Conservation (phyloP, 495 filamentous ascomycete genomes). For the Platismatia glauca region DNA sequence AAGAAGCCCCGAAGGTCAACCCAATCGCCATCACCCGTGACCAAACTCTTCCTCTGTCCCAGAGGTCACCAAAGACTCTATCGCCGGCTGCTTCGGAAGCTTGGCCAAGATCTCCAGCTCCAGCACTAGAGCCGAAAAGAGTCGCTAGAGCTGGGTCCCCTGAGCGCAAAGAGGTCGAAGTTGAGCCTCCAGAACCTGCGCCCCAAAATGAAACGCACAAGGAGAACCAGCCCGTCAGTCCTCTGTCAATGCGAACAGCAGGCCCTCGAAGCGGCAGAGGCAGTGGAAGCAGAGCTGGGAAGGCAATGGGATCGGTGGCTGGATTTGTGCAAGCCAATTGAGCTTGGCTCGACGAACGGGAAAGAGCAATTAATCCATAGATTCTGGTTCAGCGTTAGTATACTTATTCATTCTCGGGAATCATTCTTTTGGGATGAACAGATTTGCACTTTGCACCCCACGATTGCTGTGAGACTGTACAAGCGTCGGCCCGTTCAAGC, state of each 20-base stretch:
- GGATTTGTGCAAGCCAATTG: slow-evolving; percentile 15
- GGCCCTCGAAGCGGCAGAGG: slow-evolving; percentile 11
- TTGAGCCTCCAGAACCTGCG: not conserved
- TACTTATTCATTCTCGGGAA: not conserved
- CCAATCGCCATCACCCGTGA: not conserved
- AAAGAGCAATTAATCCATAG: not conserved
- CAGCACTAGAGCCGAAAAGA: not conserved
- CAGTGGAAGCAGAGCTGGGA: slow-evolving; percentile 17
- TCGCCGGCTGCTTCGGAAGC: not conserved
- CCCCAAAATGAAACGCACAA: not conserved
- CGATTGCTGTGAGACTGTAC: not conserved
- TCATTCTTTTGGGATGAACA: not conserved
- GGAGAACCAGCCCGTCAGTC: slow-evolving; percentile 11
- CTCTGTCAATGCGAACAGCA: slow-evolving; percentile 18
- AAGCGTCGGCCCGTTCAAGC: not conserved
- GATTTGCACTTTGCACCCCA: not conserved
- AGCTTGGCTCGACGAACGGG: not conserved
- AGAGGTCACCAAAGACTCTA: not conserved
- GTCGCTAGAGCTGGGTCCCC: not conserved
- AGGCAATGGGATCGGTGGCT: slow-evolving; percentile 17
- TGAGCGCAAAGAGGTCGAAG: not conserved
- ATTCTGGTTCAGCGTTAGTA: not conserved
- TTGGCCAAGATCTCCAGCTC: not conserved
- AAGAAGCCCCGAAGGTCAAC: not conserved
- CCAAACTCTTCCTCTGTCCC: not conserved